Percentiles rank a stretch among this genome's conserved stretches.
phyloP scores from a whole-genome alignment of 306 rosid species.

The Trifolium dubium region DNA sequence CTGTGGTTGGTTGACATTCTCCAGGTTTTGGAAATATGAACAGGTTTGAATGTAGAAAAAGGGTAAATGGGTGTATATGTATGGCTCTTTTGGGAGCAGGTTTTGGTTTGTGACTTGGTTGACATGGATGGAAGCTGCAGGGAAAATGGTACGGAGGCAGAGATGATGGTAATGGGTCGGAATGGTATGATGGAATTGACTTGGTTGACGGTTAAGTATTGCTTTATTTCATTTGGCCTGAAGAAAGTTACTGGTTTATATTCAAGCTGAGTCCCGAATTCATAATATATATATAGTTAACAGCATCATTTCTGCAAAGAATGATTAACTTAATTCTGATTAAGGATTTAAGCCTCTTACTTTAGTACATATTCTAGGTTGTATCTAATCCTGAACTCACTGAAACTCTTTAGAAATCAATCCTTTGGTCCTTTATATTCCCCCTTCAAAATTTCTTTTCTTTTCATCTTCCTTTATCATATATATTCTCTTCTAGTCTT shows the following conservation, averaged over 20 bases:
- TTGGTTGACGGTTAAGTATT: conserved; percentile 2
- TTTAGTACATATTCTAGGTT: conserved; percentile 48
- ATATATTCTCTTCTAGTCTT: conserved; percentile 6
- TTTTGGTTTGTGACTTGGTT: conserved; percentile 27
- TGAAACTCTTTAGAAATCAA: conserved; percentile 36
- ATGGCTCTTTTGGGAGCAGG: conserved; percentile 35
- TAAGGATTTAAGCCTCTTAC: conserved; percentile 35
- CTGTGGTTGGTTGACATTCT: conserved; percentile 45
- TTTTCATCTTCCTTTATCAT: not conserved
- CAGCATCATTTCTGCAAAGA: conserved; percentile 30
- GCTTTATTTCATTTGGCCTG: conserved; percentile 29
- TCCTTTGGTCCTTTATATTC: not conserved
- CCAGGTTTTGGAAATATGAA: conserved; percentile 28
- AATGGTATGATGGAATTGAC: conserved; percentile 46
- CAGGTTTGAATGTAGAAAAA: conserved; percentile 28
- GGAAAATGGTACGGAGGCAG: conserved; percentile 43
- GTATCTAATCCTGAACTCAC: conserved; percentile 37
- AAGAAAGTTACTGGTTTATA: conserved; percentile 36
- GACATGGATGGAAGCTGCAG: conserved; percentile 36
- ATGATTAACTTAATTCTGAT: conserved; percentile 36
- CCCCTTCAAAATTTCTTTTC: not conserved
- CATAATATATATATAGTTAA: conserved; percentile 32
- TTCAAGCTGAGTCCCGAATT: conserved; percentile 27
- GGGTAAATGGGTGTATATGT: conserved; percentile 37
- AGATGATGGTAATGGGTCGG: conserved; percentile 38